Percentiles rank a stretch among this genome's conserved stretches.
These are phyloP conservation scores for Candida corydali DNA, from an alignment of 805 yeast genomes.

Conservation along the genomic window DNA sequence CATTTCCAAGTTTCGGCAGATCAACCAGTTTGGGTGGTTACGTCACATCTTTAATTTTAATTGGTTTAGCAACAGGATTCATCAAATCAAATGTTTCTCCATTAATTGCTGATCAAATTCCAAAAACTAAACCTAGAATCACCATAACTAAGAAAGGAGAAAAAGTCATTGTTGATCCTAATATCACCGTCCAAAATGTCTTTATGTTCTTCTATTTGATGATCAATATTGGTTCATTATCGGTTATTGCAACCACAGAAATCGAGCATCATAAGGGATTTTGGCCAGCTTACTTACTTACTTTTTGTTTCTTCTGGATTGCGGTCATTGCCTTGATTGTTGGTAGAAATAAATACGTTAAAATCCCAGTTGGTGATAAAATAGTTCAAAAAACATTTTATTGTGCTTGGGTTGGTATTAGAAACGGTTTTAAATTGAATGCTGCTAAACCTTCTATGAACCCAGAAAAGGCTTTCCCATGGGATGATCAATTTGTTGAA, in stretches of 20 bases:
- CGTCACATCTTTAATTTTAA: slow-evolving; percentile 48
- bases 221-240: slow-evolving; percentile 71
- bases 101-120: slow-evolving; percentile 62
- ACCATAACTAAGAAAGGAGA: slow-evolving; percentile 37
- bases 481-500: slow-evolving; percentile 71
- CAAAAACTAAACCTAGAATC: slow-evolving; percentile 36
- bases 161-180: slow-evolving; percentile 52
- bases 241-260: slow-evolving; percentile 74
- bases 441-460: slow-evolving; percentile 56
- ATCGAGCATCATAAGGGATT: slow-evolving; percentile 62
- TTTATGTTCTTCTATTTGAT: slow-evolving; percentile 74
- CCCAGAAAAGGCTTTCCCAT: slow-evolving; percentile 44
- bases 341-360: slow-evolving; percentile 56
- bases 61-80: slow-evolving; percentile 79
- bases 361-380: slow-evolving; percentile 58
- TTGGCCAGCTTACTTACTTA: slow-evolving; percentile 73
- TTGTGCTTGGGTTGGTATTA: slow-evolving; percentile 37
- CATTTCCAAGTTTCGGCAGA: slow-evolving; percentile 55
- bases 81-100: slow-evolving; percentile 75
- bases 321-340: slow-evolving; percentile 47
- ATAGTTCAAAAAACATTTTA: slow-evolving; percentile 53
- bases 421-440: slow-evolving; percentile 47
- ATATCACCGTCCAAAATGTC: slow-evolving; percentile 65
- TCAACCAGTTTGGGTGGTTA: slow-evolving; percentile 58
- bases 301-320: slow-evolving; percentile 54